Evolutionary conservation across 768 basidiomycete species (phyloP), one percentile per base, ranked within the genome.

Genomic region (Hirschioporus abietinus): DNA sequence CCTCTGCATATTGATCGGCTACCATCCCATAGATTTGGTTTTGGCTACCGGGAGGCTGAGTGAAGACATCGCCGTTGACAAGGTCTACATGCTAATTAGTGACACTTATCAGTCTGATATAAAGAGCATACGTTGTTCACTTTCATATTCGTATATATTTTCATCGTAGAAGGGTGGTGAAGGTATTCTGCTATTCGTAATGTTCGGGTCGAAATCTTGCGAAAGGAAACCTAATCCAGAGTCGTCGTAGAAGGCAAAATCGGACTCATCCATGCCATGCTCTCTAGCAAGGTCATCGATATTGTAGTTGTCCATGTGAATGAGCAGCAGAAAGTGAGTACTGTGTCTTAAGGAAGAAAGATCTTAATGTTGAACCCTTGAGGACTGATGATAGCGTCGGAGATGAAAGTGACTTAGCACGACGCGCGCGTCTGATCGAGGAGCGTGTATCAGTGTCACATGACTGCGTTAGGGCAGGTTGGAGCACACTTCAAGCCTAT

Each of bases 11-110:
- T 52, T 52, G 42, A 52, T 52, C 42, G 20, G 20, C 20, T 15
- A 12, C 20, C 6, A 12, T 3, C 12, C 42, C 42, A 15, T 20
- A 3, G 17, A 63, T 63, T 57, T 68, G 66, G 67, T 63, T 63
- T 35, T 67, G 65, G 18, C 34, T 18, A 62, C 26, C 24, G 18
- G 63, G 63, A 64, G 42, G 62, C n/a, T n/a, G n/a, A 64, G 35
- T 59, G 52, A 26, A 52, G 64, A 60, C 65, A 70, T 62, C 70
- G 76, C 60, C 74, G 76, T 35, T 75, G 73, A 5, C 78, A 80
- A 35, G 77, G 79, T 7, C 78, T 73, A 27, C 25, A 24, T 70
- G 74, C 78, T 79, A 79, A 78, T 78, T 74, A 80, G 69, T 66
- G 69, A 79, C 79, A 73, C n/a, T 67, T 75, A 75, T 57, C 75